A percentile compares a stretch with the other conserved stretches of the same genome.
Evolutionary conservation across 1,139 yeast genomes (phyloP).

Genomic region (Eremothecium cymbalariae): DNA sequence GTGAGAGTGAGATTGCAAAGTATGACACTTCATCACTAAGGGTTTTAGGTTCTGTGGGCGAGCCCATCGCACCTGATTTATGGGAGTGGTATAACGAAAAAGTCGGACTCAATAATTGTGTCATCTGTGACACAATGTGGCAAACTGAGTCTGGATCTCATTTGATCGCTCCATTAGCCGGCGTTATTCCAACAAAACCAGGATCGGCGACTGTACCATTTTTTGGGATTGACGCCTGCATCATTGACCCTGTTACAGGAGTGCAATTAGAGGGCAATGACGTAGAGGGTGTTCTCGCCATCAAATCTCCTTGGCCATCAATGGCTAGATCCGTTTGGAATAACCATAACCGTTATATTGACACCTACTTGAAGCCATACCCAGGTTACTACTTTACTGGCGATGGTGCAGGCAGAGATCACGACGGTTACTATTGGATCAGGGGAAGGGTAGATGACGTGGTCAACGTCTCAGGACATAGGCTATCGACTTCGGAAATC

Average conservation of each 20-base stretch:
- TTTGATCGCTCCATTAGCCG: constrained; percentile 91
- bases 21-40: constrained; percentile 87
- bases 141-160: constrained; percentile 98
- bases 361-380: constrained; percentile 90
- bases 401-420: constrained; percentile 97
- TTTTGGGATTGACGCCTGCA: constrained; percentile 85
- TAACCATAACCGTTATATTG: constrained; percentile 83
- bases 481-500: constrained; percentile 94
- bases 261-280: constrained; percentile 78
- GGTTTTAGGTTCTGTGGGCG: constrained; percentile 97
- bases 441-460: constrained; percentile 98
- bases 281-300: constrained; percentile 92
- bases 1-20: constrained; percentile 73
- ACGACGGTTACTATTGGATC: constrained; percentile 96
- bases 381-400: constrained; percentile 97
- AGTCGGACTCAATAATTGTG: constrained; percentile 82
- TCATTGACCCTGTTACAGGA: constrained; percentile 90
- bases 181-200: constrained; percentile 91
- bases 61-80: constrained; percentile 95
- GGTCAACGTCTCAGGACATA: constrained; percentile 95
- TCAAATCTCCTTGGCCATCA: constrained; percentile 91
- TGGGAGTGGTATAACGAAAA: constrained; percentile 98
- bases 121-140: constrained; percentile 94
- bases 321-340: constrained; percentile 96
- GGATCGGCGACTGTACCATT: constrained; percentile 96